Evolutionary conservation across 495 filamentous ascomycete species (phyloP).

Genomic region (Daldinia bambusicola): DNA sequence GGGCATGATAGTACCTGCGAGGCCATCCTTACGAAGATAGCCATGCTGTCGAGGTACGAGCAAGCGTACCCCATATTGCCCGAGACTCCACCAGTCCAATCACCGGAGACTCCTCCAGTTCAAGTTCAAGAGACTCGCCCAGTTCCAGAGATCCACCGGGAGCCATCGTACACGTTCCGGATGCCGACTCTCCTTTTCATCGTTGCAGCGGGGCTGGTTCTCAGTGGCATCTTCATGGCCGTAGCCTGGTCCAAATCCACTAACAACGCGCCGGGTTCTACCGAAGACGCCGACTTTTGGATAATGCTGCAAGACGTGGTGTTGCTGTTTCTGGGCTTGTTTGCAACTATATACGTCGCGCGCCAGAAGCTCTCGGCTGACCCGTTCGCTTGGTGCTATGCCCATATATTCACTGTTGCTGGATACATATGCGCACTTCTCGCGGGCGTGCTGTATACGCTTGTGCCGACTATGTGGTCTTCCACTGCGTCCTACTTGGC

Average conservation of each 20-base stretch:
- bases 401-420: neutral
- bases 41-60: constrained; percentile 28
- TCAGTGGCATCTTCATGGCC: neutral
- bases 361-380: constrained; percentile 1
- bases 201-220: neutral
- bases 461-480: constrained; percentile 22
- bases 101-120: too few relatives aligned
- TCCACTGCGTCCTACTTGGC: constrained; percentile 8
- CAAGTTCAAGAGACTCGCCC: too few relatives aligned
- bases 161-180: neutral
- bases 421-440: constrained; percentile 15
- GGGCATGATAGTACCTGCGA: constrained; percentile 2
- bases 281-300: constrained; percentile 24
- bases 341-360: constrained; percentile 1
- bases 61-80: constrained; percentile 28
- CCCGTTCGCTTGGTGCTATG: constrained; percentile 14
- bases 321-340: constrained; percentile 7
- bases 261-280: neutral
- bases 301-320: neutral
- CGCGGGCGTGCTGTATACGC: constrained; percentile 13
- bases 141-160: neutral
- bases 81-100: too few relatives aligned
- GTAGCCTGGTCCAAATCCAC: constrained; percentile 17
- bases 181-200: constrained; percentile 12
- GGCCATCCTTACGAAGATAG: constrained; percentile 17